A percentile compares a stretch with the other conserved stretches of the same genome.
Evolutionary conservation across 768 basidiomycete species (phyloP).

Genomic region (Tremella mesenterica): DNA sequence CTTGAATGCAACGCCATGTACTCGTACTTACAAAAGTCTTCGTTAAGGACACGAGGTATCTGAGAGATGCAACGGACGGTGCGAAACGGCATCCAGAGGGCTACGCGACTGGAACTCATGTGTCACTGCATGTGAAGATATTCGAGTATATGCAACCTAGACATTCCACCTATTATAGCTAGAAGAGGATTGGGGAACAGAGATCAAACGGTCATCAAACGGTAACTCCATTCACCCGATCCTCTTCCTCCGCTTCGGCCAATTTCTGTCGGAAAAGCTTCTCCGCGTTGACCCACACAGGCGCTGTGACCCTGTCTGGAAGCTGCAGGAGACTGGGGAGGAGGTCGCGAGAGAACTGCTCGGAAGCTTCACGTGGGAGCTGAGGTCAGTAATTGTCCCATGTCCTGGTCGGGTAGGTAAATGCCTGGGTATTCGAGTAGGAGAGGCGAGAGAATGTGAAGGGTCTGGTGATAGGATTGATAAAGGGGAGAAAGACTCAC

Average conservation of each 20-base stretch:
- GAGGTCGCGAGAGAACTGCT: slow-evolving; percentile 85
- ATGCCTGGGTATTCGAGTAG: neutral
- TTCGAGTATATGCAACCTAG: too few species aligned
- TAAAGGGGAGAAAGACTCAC: slow-evolving; percentile 20
- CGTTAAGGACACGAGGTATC: too few species aligned
- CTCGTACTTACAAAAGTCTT: too few species aligned
- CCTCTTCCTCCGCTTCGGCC: slow-evolving; percentile 49
- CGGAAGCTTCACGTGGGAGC: slow-evolving; percentile 89
- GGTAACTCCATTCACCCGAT: slow-evolving; percentile 33
- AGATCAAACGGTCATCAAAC: too few species aligned
- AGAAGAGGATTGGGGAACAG: too few species aligned
- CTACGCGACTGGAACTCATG: too few species aligned
- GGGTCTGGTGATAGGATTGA: neutral
- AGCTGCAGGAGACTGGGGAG: slow-evolving; percentile 74
- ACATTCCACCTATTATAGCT: too few species aligned
- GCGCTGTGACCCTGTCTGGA: slow-evolving; percentile 56
- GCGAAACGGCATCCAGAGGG: too few species aligned
- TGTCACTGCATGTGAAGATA: slow-evolving; percentile 2
- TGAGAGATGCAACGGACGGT: too few species aligned
- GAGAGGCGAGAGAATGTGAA: neutral
- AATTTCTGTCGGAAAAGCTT: slow-evolving; percentile 65
- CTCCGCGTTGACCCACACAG: slow-evolving; percentile 85
- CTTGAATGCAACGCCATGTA: too few species aligned
- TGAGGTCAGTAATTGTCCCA: slow-evolving; percentile 6
- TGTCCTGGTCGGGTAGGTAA: neutral